A percentile compares a stretch with the other conserved stretches of the same genome.
phyloP scores from a whole-genome alignment of 73 alveolate genomes.

The Tetrahymena thermophila region DNA sequence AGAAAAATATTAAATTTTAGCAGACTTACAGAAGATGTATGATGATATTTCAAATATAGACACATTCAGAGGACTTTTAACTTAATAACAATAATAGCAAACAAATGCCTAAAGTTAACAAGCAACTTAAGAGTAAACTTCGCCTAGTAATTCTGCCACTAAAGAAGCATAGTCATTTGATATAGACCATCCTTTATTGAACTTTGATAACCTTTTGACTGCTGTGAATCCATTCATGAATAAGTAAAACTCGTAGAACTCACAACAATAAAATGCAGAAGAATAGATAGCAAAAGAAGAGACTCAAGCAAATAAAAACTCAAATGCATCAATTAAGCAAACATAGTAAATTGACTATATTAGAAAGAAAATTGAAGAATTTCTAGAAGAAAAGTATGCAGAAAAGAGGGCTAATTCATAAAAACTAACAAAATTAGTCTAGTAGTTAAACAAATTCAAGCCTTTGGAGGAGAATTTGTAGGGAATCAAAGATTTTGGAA shows the following conservation, averaged over 20 bases:
- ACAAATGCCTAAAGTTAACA: neutral
- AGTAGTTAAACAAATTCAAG: neutral
- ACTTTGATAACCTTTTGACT: neutral
- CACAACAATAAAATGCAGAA: neutral
- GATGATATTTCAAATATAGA: neutral
- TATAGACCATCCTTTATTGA: neutral
- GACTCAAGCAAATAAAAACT: neutral
- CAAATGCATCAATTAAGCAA: neutral
- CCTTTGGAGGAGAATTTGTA: neutral
- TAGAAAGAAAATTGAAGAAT: neutral
- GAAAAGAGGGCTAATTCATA: neutral
- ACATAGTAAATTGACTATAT: neutral
- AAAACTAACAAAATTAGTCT: neutral
- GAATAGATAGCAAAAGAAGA: neutral
- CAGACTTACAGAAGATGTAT: neutral
- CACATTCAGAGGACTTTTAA: neutral
- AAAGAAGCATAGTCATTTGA: neutral
- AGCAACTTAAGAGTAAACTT: neutral
- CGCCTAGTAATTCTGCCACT: neutral
- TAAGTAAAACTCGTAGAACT: neutral
- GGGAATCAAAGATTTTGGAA: neutral
- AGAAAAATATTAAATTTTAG: neutral
- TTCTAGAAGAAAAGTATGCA: neutral
- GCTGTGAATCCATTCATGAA: neutral
- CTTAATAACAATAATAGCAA: neutral